Conservation (phyloP, 768 basidiomycete species). For the Suillus cothurnatus region DNA sequence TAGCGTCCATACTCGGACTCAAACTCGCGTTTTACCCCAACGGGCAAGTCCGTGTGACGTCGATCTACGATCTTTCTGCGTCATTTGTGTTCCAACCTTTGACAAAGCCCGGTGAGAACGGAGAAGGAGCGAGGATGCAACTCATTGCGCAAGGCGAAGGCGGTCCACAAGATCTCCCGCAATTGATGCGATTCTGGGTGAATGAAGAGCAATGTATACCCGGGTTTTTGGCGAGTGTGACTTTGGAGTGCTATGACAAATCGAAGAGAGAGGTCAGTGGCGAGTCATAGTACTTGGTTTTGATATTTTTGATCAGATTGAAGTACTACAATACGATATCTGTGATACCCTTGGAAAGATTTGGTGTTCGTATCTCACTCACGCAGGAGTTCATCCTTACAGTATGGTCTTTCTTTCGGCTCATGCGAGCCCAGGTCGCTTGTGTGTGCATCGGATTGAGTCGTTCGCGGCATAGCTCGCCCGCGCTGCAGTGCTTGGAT, state of each 20-base stretch:
- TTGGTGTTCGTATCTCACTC: too few species aligned
- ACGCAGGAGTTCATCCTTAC: too few species aligned
- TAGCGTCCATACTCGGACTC: conserved; percentile 86
- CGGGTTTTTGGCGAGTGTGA: conserved; percentile 87
- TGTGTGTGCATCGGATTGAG: too few species aligned
- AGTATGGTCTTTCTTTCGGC: too few species aligned
- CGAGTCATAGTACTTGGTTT: neutral
- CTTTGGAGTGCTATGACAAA: conserved; percentile 85
- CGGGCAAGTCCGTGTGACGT: conserved; percentile 87
- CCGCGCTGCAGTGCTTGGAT: too few species aligned
- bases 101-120: conserved; percentile 38
- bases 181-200: conserved; percentile 85
- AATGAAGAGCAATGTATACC: conserved; percentile 84
- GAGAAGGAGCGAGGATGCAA: conserved; percentile 61
- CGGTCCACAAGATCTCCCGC: conserved; percentile 72
- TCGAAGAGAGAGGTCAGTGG: conserved; percentile 44
- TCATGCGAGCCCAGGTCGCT: too few species aligned
- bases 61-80: conserved; percentile 85
- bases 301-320: neutral
- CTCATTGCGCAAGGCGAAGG: conserved; percentile 74
- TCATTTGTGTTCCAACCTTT: conserved; percentile 85
- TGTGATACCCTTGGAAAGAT: too few species aligned
- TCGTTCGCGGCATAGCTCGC: too few species aligned
- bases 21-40: conserved; percentile 92
- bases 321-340: too few species aligned